Percentiles rank a stretch among this genome's conserved stretches.
These are phyloP conservation scores for Hericium rajendrae DNA, from an alignment of 768 basidiomycete genomes.

Conservation along the genomic window DNA sequence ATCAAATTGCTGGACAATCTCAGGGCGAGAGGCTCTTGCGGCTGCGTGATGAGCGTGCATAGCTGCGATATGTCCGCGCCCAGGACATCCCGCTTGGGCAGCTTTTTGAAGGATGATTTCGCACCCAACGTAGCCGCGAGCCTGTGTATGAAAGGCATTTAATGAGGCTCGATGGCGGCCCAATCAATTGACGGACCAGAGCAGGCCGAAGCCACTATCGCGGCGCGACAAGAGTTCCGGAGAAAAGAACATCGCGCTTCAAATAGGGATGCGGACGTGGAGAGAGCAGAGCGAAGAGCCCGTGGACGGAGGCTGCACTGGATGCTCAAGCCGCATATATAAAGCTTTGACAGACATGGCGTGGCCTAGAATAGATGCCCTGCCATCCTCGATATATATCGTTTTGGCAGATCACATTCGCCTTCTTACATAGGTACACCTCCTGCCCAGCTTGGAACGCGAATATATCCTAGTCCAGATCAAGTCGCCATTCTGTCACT, in stretches of 20 bases:
- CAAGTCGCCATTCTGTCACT: no score
- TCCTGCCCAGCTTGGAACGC: no score
- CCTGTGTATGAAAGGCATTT: slow-evolving; percentile 26
- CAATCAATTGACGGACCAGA: slow-evolving; percentile 43
- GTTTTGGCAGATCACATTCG: no score
- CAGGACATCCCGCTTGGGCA: slow-evolving; percentile 76
- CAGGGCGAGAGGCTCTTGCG: slow-evolving; percentile 79
- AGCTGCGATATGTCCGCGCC: slow-evolving; percentile 75
- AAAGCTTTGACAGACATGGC: no score
- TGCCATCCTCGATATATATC: no score
- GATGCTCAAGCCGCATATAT: no score
- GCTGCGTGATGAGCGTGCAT: slow-evolving; percentile 72
- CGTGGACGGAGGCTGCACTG: no score
- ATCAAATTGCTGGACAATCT: slow-evolving; percentile 82
- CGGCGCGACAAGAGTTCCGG: slow-evolving; percentile 70
- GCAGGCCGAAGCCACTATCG: slow-evolving; percentile 83
- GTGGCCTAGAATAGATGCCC: no score
- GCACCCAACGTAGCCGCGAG: slow-evolving; percentile 86
- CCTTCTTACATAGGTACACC: no score
- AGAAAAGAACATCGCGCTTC: slow-evolving; percentile 44
- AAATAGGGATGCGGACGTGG: background rate
- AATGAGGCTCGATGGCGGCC: background rate
- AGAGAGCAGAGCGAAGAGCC: no score
- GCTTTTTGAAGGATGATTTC: slow-evolving; percentile 75
- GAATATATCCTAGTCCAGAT: no score